Evolutionary conservation across 345 rosid species (phyloP).

Genomic region (Eucalyptus virginea): DNA sequence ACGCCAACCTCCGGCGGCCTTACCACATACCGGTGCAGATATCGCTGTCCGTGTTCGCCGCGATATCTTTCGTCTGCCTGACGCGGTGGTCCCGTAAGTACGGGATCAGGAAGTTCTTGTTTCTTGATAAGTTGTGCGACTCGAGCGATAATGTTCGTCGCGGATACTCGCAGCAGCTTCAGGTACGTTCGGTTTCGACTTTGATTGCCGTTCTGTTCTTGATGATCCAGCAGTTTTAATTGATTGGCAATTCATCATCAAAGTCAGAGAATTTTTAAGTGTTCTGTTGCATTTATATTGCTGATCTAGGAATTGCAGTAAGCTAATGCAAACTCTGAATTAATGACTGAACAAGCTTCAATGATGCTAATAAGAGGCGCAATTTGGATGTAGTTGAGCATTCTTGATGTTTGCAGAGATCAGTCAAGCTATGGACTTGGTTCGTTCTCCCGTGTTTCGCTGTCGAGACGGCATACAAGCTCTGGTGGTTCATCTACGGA

Average conservation of each 20-base stretch:
- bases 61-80: slow-evolving; percentile 51
- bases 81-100: slow-evolving; percentile 61
- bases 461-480: slow-evolving; percentile 56
- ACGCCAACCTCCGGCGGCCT: slow-evolving; percentile 52
- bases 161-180: slow-evolving; percentile 54
- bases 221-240: neutral
- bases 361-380: neutral
- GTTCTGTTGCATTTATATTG: neutral
- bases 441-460: slow-evolving; percentile 74
- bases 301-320: neutral
- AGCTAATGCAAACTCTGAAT: neutral
- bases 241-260: neutral
- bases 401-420: slow-evolving; percentile 31
- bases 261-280: neutral
- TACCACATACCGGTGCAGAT: slow-evolving; percentile 64
- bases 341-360: neutral
- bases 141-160: slow-evolving; percentile 37
- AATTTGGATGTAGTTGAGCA: neutral
- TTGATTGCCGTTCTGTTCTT: neutral
- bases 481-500: slow-evolving; percentile 90
- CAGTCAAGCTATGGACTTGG: slow-evolving; percentile 50
- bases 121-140: slow-evolving; percentile 55
- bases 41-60: slow-evolving; percentile 63
- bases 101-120: slow-evolving; percentile 58
- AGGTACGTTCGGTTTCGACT: slow-evolving; percentile 9